Base-by-base conservation (phyloP, 768 basidiomycete genomes). In the Omphalotus guepiniiformis region DNA sequence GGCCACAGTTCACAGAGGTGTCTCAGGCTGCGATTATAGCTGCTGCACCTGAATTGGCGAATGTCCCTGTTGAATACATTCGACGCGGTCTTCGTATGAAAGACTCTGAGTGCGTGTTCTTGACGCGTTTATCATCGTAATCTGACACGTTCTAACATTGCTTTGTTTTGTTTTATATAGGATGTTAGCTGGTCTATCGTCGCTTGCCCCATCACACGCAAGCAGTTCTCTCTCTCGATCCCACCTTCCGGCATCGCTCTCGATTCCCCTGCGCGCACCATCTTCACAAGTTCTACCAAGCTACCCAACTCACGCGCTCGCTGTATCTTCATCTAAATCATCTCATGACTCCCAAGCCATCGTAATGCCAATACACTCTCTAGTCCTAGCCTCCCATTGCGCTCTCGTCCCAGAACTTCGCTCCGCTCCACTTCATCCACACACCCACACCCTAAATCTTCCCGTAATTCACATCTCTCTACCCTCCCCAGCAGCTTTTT, bases 401-500 rank as follows among this genome's bases (percentile, higher is more conserved):
- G 69, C 82, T 6, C 66, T 73, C 47, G 67, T 84, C 48, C 80
- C 80, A 22, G 62, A 70, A 21, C 64, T 82, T 6, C 75, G 82
- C 1, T 52, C 68, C 0, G 64, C 72, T 1, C 56, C 64, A 0
- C 60, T 60, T 3, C 58, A 61, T 6, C 54, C 66, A 9, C 58
- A 55, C 8, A 54, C 56, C 16, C 64, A 28, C 18, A 27, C 57
- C 34, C 51, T 75, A 44, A 63, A 71, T n/a, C 59, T 91, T 4
- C 88, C 89, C 18, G 77, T 91, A 15, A 70, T 89, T 11, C 82
- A 81, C 2, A 64, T 92, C 55, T 71, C 77, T 34, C 71, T 92
- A 11, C 88, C 89, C 2, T 82, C 84, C 2, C 79, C 85, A 0
- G 73, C 76, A 2, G 79, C 85, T 0, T 90, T 89, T 65, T 65